These are phyloP conservation scores for Aspergillus campestris DNA, from an alignment of 495 filamentous ascomycete genomes.

Conservation along the genomic window DNA sequence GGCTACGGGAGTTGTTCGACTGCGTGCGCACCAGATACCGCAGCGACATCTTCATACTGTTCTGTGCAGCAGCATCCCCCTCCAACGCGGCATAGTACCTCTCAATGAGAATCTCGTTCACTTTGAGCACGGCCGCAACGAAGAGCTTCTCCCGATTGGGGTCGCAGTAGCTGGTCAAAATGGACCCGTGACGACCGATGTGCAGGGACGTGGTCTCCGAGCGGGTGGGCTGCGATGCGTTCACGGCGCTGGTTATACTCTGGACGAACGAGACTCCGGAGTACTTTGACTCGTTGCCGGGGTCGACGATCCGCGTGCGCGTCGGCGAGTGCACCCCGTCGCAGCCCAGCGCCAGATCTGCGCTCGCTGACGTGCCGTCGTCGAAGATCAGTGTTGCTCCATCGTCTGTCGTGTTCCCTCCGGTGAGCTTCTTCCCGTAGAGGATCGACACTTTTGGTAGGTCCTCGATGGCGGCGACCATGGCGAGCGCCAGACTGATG, in stretches of 20 bases:
- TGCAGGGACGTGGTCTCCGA: slow-evolving; percentile 29
- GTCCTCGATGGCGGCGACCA: slow-evolving; percentile 10
- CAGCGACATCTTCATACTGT: slow-evolving; percentile 8
- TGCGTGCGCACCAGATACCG: slow-evolving; percentile 9
- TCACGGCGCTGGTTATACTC: slow-evolving; percentile 2
- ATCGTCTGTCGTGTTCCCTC: slow-evolving; percentile 11
- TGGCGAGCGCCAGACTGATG: slow-evolving; percentile 9
- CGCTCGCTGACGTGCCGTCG: slow-evolving; percentile 27
- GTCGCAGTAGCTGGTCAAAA: slow-evolving; percentile 29
- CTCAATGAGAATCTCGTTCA: slow-evolving; percentile 7
- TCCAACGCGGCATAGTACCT: slow-evolving; percentile 3
- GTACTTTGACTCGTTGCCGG: slow-evolving; percentile 8
- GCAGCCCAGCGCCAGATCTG: slow-evolving; percentile 43
- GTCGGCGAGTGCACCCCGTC: slow-evolving; percentile 48
- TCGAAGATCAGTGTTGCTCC: slow-evolving; percentile 27
- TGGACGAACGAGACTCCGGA: slow-evolving; percentile 12
- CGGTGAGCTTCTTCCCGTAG: slow-evolving; percentile 11
- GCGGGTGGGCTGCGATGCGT: slow-evolving; percentile 15
- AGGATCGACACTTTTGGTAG: slow-evolving; percentile 6
- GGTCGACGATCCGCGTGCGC: slow-evolving; percentile 26
- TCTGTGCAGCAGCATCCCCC: neutral
- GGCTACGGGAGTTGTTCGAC: slow-evolving; percentile 13
- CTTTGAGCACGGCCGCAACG: slow-evolving; percentile 8
- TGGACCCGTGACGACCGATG: slow-evolving; percentile 29
- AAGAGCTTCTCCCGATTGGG: slow-evolving; percentile 7